Percentiles rank a stretch among this genome's conserved stretches.
phyloP scores from a whole-genome alignment of 306 rosid genomes.

The Phaseolus lunatus region DNA sequence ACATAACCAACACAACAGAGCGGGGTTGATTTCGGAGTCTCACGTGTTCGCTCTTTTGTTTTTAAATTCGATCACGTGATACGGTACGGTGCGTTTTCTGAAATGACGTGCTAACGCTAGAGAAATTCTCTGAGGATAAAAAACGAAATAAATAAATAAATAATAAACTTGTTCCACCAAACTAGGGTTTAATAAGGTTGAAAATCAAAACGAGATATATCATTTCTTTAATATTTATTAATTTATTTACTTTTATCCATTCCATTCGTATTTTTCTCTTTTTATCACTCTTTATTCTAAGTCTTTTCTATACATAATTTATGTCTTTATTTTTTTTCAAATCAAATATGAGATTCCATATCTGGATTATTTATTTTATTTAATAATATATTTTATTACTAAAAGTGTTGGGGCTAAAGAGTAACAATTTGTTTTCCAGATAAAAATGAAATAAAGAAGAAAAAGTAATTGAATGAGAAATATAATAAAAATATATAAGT shows the following conservation, averaged over 20 bases:
- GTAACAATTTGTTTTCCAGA: too few relatives aligned
- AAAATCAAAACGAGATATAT: neutral
- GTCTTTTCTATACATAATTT: too few relatives aligned
- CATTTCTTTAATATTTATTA: too few relatives aligned
- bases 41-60: conserved; percentile 54
- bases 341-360: neutral
- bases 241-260: neutral
- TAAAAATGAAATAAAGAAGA: too few relatives aligned
- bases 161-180: neutral
- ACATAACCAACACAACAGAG: neutral
- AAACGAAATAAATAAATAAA: neutral
- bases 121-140: neutral
- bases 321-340: too few relatives aligned
- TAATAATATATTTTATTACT: neutral
- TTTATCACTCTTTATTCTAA: neutral
- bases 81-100: neutral
- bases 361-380: neutral
- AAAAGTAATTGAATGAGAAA: too few relatives aligned
- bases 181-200: neutral
- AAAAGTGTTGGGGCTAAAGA: neutral
- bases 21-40: conserved; percentile 51
- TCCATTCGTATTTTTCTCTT: neutral
- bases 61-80: conserved; percentile 61
- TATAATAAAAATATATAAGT: too few relatives aligned
- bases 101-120: neutral